These are phyloP conservation scores for Colletotrichum kahawae DNA, from an alignment of 2,329 filamentous ascomycete species.

Conservation along the genomic window DNA sequence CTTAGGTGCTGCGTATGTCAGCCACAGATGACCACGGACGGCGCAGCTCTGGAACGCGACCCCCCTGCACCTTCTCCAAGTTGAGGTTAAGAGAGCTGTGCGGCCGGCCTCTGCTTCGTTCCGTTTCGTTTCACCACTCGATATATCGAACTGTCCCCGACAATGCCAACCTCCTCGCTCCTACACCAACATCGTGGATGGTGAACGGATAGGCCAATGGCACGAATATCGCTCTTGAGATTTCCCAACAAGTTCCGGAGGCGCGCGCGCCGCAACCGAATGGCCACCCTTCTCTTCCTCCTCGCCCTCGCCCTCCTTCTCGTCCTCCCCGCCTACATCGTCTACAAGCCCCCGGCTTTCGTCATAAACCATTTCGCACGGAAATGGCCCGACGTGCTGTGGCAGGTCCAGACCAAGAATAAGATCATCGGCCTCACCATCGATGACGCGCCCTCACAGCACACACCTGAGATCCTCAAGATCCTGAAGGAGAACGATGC, in stretches of 20 bases:
- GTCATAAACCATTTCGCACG: slow-evolving; percentile 74
- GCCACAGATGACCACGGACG: background rate
- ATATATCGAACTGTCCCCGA: background rate
- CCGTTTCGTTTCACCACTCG: slow-evolving; percentile 8
- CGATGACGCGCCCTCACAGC: slow-evolving; percentile 80
- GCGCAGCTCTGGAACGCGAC: background rate
- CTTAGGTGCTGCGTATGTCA: background rate
- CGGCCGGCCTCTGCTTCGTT: background rate
- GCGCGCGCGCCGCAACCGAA: slow-evolving; percentile 62
- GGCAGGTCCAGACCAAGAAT: slow-evolving; percentile 63
- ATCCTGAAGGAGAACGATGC: slow-evolving; percentile 70
- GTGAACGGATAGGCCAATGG: slow-evolving; percentile 17
- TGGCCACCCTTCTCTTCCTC: slow-evolving; percentile 57
- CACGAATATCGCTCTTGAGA: slow-evolving; percentile 52
- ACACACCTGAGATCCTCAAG: slow-evolving; percentile 73
- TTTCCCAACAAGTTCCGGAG: slow-evolving; percentile 62
- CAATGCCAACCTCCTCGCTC: background rate
- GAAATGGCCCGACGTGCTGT: slow-evolving; percentile 81
- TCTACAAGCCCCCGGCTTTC: slow-evolving; percentile 78
- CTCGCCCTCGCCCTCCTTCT: slow-evolving; percentile 38
- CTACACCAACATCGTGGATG: background rate
- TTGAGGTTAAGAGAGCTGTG: background rate
- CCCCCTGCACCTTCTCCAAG: slow-evolving; percentile 4
- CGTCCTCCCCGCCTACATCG: slow-evolving; percentile 42
- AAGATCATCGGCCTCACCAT: slow-evolving; percentile 83